Percentiles rank a stretch among this genome's conserved stretches.
Conservation (phyloP, 129 eudicot species). For the Saposhnikovia divaricata region DNA sequence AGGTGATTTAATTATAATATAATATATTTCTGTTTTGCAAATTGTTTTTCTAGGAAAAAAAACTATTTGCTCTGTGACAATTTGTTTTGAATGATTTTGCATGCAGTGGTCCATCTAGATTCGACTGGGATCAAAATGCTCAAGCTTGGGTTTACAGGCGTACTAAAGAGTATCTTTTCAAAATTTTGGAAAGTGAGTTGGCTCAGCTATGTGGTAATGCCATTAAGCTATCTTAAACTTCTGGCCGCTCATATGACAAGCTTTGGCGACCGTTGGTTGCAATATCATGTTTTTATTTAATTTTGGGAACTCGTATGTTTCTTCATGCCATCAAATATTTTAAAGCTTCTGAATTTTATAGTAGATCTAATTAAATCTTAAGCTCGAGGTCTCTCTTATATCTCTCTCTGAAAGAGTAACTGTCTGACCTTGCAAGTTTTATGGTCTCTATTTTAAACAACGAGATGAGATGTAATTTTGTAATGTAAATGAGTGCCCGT, state of each 20-base stretch:
- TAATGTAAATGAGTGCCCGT: neutral
- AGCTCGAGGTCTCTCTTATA: neutral
- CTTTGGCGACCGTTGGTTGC: neutral
- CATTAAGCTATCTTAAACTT: conserved; percentile 45
- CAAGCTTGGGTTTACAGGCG: conserved; percentile 85
- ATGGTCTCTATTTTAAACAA: neutral
- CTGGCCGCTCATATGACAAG: neutral
- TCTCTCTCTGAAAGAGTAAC: neutral
- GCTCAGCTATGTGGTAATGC: conserved; percentile 71
- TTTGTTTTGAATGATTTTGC: neutral
- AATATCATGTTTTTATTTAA: neutral
- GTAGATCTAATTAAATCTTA: neutral
- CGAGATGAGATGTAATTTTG: neutral
- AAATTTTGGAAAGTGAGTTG: conserved; percentile 60
- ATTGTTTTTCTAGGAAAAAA: neutral
- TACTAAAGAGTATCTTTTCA: conserved; percentile 51
- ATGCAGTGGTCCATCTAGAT: conserved; percentile 95
- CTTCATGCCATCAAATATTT: neutral
- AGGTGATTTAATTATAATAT: neutral
- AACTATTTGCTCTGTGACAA: neutral
- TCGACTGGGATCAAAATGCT: conserved; percentile 77
- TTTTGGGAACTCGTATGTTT: too few relatives aligned
- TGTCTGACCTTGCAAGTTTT: neutral
- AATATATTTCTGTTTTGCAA: neutral
- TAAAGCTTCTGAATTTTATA: neutral